These are phyloP conservation scores for Tolypocladium sp. DNA, from an alignment of 2,329 filamentous ascomycete species.

Conservation along the genomic window DNA sequence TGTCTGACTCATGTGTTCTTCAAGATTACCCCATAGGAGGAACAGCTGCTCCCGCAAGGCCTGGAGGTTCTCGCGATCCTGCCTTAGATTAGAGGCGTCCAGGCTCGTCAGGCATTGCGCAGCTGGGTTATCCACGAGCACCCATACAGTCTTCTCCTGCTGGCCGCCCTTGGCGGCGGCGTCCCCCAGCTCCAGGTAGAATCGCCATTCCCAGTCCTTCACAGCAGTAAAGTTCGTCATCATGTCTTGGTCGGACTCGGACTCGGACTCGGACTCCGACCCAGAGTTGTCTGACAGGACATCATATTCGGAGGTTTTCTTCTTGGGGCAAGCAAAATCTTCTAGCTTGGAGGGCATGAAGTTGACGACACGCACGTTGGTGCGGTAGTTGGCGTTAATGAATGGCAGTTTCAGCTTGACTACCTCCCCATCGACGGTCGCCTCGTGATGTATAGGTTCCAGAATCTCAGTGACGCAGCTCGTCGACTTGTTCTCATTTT, in stretches of 20 bases:
- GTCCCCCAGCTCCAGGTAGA: slow-evolving; percentile 71
- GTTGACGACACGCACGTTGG: slow-evolving; percentile 69
- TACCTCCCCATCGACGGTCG: slow-evolving; percentile 28
- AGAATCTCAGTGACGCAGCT: slow-evolving; percentile 31
- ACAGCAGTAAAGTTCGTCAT: slow-evolving; percentile 11
- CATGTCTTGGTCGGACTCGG: slow-evolving; percentile 12
- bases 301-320: slow-evolving; percentile 34
- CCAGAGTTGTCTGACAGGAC: slow-evolving; percentile 35
- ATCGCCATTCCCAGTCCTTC: slow-evolving; percentile 70
- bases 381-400: slow-evolving; percentile 60
- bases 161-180: slow-evolving; percentile 26
- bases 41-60: slow-evolving; percentile 62
- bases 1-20: slow-evolving; percentile 51
- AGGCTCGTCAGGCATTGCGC: slow-evolving; percentile 39
- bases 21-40: slow-evolving; percentile 76
- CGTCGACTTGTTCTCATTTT: slow-evolving; percentile 26
- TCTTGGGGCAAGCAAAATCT: slow-evolving; percentile 54
- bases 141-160: slow-evolving; percentile 47
- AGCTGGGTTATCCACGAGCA: slow-evolving; percentile 53
- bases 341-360: slow-evolving; percentile 62
- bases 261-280: slow-evolving; percentile 7
- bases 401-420: slow-evolving; percentile 53
- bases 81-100: slow-evolving; percentile 45
- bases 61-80: slow-evolving; percentile 36
- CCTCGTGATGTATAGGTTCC: slow-evolving; percentile 27